phyloP scores from a whole-genome alignment of 345 rosid genomes.

The Lepidium africanum region DNA sequence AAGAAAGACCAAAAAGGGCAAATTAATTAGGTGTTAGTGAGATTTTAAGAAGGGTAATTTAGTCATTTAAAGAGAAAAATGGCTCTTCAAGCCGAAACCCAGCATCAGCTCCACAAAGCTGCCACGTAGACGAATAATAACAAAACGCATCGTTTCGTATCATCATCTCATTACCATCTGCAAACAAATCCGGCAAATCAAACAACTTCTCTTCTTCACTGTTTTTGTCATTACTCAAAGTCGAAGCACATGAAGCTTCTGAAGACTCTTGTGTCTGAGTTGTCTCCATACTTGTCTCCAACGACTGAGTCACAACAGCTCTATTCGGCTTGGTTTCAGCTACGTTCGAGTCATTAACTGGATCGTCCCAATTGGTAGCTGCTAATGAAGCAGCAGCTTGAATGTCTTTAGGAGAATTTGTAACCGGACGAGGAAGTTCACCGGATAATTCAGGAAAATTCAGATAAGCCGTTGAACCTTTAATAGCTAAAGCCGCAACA shows the following conservation, averaged over 20 bases:
- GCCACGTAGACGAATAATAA: slow-evolving; percentile 56
- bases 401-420: slow-evolving; percentile 50
- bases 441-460: slow-evolving; percentile 50
- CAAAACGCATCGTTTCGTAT: slow-evolving; percentile 36
- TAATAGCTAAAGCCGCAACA: slow-evolving; percentile 68
- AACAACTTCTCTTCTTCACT: slow-evolving; percentile 57
- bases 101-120: slow-evolving; percentile 45
- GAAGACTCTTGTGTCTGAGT: slow-evolving; percentile 31
- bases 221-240: slow-evolving; percentile 20
- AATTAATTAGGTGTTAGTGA: slow-evolving; percentile 21
- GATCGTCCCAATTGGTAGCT: slow-evolving; percentile 28
- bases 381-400: slow-evolving; percentile 48
- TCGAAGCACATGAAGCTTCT: slow-evolving; percentile 25
- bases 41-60: neutral
- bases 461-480: slow-evolving; percentile 53
- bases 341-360: neutral
- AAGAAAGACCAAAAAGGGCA: neutral
- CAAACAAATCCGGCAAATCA: slow-evolving; percentile 77
- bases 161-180: slow-evolving; percentile 26
- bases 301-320: slow-evolving; percentile 18
- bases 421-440: slow-evolving; percentile 48
- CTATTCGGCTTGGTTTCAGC: slow-evolving; percentile 27
- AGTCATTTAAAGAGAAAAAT: slow-evolving; percentile 44
- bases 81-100: slow-evolving; percentile 64
- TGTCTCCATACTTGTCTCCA: neutral